Evolutionary conservation across 2,329 filamentous ascomycete species (phyloP).

Genomic region (Chrysosporium queenslandicum): DNA sequence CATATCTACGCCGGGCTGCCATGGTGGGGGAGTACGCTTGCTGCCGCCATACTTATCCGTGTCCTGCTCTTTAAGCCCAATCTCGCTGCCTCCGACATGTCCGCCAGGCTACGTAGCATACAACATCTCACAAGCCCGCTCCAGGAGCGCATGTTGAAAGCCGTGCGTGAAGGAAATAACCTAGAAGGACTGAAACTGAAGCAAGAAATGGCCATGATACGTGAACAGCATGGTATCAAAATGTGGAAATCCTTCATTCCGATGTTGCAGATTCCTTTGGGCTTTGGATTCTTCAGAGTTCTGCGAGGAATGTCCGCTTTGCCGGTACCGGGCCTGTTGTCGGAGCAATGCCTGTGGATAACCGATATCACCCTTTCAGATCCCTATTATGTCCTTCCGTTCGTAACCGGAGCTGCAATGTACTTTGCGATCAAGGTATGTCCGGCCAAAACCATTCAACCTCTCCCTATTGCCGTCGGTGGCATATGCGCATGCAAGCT

Average conservation of each 20-base stretch:
- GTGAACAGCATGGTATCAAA: conserved; percentile 47
- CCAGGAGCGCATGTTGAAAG: conserved; percentile 45
- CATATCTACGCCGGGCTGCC: conserved; percentile 66
- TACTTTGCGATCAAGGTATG: conserved; percentile 50
- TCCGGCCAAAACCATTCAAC: conserved; percentile 11
- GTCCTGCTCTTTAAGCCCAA: conserved; percentile 55
- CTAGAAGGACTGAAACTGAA: conserved; percentile 39
- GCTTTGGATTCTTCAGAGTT: conserved; percentile 70
- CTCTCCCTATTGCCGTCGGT: not conserved
- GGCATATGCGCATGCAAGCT: not conserved
- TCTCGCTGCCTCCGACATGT: conserved; percentile 51
- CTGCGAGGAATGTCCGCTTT: conserved; percentile 62
- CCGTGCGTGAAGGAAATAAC: conserved; percentile 38
- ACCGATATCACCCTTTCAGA: conserved; percentile 64
- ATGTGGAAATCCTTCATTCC: conserved; percentile 44
- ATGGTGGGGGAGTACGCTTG: conserved; percentile 70
- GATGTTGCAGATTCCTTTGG: conserved; percentile 58
- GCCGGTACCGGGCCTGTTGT: conserved; percentile 69
- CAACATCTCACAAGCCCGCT: conserved; percentile 49
- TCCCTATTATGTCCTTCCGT: conserved; percentile 66
- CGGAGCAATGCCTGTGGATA: conserved; percentile 67
- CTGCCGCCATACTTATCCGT: conserved; percentile 57
- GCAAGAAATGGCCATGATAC: conserved; percentile 43
- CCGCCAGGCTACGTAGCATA: conserved; percentile 53
- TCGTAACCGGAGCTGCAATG: conserved; percentile 48